phyloP scores from a whole-genome alignment of 148 eudicot species.

The Hydrangea macrophylla region DNA sequence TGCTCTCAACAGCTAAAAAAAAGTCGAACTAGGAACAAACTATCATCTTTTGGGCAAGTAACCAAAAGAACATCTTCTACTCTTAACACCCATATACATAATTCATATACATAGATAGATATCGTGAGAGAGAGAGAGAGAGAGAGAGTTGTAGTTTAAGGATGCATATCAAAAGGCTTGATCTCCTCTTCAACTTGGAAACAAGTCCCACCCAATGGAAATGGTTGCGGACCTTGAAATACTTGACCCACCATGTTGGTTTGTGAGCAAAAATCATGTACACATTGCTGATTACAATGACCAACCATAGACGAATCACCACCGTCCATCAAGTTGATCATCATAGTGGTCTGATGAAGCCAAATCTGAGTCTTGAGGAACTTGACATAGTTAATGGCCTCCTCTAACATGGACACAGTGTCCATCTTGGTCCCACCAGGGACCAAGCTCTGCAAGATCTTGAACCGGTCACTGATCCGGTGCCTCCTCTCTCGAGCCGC shows the following conservation, averaged over 20 bases:
- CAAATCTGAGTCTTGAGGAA: constrained; percentile 58
- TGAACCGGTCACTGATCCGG: constrained; percentile 60
- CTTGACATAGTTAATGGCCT: constrained; percentile 69
- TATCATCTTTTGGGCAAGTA: no score
- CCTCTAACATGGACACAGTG: constrained; percentile 68
- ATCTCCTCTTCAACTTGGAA: neutral
- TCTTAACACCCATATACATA: no score
- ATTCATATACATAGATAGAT: neutral
- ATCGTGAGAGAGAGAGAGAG: neutral
- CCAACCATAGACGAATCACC: neutral
- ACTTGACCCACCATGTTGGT: neutral
- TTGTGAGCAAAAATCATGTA: neutral
- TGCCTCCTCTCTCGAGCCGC: constrained; percentile 71
- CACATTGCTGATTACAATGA: neutral
- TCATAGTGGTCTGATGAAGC: constrained; percentile 49
- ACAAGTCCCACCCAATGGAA: neutral
- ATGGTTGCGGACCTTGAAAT: neutral
- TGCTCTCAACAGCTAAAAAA: no score
- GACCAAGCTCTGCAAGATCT: constrained; percentile 56
- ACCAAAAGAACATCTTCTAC: no score
- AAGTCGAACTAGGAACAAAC: no score
- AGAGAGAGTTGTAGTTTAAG: neutral
- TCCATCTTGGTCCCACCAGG: constrained; percentile 72
- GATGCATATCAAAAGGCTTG: neutral
- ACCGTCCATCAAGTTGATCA: constrained; percentile 17